These are phyloP conservation scores for Starmerella roubikii DNA, from an alignment of 805 yeast species.

Conservation along the genomic window DNA sequence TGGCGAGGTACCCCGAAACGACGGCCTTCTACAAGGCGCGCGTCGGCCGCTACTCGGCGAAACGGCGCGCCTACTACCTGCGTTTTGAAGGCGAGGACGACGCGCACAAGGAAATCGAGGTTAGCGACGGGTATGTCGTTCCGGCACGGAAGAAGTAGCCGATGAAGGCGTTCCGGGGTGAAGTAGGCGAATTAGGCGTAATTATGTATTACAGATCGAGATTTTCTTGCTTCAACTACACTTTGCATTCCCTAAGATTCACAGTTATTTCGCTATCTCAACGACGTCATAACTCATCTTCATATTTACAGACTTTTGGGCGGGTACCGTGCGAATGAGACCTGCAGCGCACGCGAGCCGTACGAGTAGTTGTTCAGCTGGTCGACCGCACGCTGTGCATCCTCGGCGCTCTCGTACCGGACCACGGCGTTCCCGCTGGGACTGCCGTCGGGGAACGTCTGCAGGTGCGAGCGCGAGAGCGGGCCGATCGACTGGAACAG, in stretches of 20 bases:
- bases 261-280: no score
- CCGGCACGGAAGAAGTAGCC: no score
- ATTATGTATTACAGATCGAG: no score
- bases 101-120: slow-evolving; percentile 88
- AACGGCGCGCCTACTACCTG: slow-evolving; percentile 26
- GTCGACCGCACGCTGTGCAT: slow-evolving; percentile 61
- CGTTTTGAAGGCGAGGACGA: slow-evolving; percentile 96
- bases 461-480: slow-evolving; percentile 65
- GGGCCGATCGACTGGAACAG: slow-evolving; percentile 74
- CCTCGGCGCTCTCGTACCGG: slow-evolving; percentile 48
- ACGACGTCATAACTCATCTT: no score
- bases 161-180: not conserved
- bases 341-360: slow-evolving; percentile 61
- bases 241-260: no score
- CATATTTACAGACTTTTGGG: no score
- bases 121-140: slow-evolving; percentile 67
- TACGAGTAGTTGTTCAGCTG: slow-evolving; percentile 69
- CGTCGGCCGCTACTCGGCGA: slow-evolving; percentile 39
- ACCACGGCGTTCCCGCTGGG: slow-evolving; percentile 82
- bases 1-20: slow-evolving; percentile 94
- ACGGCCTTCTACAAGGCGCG: slow-evolving; percentile 94
- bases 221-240: no score
- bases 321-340: slow-evolving; percentile 48
- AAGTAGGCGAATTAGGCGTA: no score
- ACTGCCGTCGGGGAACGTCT: slow-evolving; percentile 44